Evolutionary conservation across 2,329 filamentous ascomycete species (phyloP).

Genomic region (Chlorencoelia australis): DNA sequence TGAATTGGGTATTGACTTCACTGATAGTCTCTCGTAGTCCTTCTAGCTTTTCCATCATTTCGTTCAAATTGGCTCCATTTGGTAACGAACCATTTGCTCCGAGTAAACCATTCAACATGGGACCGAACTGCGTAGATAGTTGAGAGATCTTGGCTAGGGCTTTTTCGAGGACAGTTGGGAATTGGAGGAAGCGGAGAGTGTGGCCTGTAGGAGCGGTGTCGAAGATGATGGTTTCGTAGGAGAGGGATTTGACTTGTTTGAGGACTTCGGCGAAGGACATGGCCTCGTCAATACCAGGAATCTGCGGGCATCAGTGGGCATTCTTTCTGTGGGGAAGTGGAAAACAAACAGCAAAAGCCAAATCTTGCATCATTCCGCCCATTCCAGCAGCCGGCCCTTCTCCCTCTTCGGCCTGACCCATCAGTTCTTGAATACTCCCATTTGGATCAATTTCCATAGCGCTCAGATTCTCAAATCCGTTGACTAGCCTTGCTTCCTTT

Average conservation of each 20-base stretch:
- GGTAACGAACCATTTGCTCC: slow-evolving; percentile 58
- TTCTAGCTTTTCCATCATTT: slow-evolving; percentile 93
- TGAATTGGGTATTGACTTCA: slow-evolving; percentile 97
- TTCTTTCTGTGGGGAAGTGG: slow-evolving; percentile 3
- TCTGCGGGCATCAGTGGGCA: slow-evolving; percentile 42
- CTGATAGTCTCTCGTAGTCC: slow-evolving; percentile 82
- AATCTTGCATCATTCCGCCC: slow-evolving; percentile 96
- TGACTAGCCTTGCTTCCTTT: slow-evolving; percentile 88
- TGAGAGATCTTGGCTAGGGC: slow-evolving; percentile 95
- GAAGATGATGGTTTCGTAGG: slow-evolving; percentile 98
- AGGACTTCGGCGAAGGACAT: slow-evolving; percentile 99
- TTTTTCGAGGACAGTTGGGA: slow-evolving; percentile 96
- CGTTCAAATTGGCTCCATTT: slow-evolving; percentile 84
- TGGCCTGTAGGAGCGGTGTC: slow-evolving; percentile 97
- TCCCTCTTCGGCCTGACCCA: slow-evolving; percentile 64
- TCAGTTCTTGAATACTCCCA: slow-evolving; percentile 89
- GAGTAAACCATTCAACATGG: slow-evolving; percentile 88
- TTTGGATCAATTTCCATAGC: slow-evolving; percentile 99
- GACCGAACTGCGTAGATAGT: slow-evolving; percentile 87
- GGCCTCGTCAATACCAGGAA: slow-evolving; percentile 96
- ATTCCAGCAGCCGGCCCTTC: slow-evolving; percentile 65
- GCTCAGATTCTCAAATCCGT: slow-evolving; percentile 87
- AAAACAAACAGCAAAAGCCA: slow-evolving; percentile 75
- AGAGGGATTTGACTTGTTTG: slow-evolving; percentile 97
- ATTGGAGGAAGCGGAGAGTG: slow-evolving; percentile 96